Percentiles rank a stretch among this genome's conserved stretches.
Evolutionary conservation across 345 rosid genomes (phyloP).

Genomic region (Corchorus capsularis): DNA sequence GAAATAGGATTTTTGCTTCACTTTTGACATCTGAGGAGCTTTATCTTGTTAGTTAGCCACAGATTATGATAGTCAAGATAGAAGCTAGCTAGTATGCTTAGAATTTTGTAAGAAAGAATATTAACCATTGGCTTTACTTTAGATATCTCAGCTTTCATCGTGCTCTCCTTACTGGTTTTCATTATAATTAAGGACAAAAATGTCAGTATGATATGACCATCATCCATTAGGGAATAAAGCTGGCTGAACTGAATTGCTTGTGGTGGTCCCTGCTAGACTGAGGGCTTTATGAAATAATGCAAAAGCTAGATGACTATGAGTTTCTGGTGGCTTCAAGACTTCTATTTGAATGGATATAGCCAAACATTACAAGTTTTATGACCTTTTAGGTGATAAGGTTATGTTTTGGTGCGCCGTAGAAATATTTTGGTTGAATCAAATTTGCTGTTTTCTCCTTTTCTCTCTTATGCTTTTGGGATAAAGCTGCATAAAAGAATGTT

Average conservation of each 20-base stretch:
- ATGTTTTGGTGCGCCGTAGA: neutral
- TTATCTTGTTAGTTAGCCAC: neutral
- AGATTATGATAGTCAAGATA: neutral
- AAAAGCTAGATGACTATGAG: slow-evolving; percentile 1
- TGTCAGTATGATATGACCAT: neutral
- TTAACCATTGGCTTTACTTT: neutral
- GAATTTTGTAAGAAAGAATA: neutral
- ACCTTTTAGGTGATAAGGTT: neutral
- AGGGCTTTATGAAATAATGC: neutral
- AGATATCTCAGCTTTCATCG: neutral
- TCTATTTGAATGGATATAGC: neutral
- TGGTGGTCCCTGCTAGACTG: neutral
- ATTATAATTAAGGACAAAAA: slow-evolving; percentile 5
- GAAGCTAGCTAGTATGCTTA: slow-evolving; percentile 9
- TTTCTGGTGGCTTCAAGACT: neutral
- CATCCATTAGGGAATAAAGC: neutral
- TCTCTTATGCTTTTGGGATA: slow-evolving; percentile 3
- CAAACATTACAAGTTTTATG: neutral
- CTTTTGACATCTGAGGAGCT: neutral
- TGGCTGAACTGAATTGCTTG: slow-evolving; percentile 3
- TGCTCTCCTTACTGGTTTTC: neutral
- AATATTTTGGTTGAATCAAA: neutral
- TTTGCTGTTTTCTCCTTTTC: neutral
- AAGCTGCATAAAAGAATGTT: neutral
- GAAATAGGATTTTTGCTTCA: neutral